Evolutionary conservation across 805 yeast species (phyloP).

Genomic region (Saturnispora bothae): DNA sequence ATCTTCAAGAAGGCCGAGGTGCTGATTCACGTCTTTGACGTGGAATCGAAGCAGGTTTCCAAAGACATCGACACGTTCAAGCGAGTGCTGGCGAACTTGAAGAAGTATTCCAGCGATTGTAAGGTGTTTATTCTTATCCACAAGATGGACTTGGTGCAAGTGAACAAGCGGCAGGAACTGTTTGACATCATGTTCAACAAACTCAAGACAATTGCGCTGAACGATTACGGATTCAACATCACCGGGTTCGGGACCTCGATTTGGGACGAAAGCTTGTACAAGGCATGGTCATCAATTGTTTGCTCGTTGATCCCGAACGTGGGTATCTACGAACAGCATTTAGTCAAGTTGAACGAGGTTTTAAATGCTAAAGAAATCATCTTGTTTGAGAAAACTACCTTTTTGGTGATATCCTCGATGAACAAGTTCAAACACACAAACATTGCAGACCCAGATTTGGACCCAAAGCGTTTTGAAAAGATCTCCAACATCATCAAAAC

Average conservation of each 20-base stretch:
- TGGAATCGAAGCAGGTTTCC: conserved; percentile 80
- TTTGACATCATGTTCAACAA: conserved; percentile 78
- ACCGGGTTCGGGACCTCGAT: conserved; percentile 91
- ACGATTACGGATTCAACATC: conserved; percentile 52
- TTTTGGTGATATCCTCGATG: conserved; percentile 63
- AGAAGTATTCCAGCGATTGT: conserved; percentile 80
- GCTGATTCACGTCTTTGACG: conserved; percentile 91
- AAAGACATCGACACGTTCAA: conserved; percentile 90
- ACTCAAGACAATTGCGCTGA: conserved; percentile 55
- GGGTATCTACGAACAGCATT: conserved; percentile 62
- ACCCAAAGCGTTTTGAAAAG: conserved; percentile 90
- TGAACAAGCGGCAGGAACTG: conserved; percentile 74
- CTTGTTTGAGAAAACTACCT: conserved; percentile 87
- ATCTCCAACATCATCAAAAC: conserved; percentile 90
- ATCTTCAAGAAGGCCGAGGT: conserved; percentile 95
- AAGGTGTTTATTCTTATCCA: conserved; percentile 86
- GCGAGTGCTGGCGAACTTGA: conserved; percentile 69
- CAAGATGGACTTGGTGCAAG: conserved; percentile 91
- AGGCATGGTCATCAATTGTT: conserved; percentile 95
- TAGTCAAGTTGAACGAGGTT: conserved; percentile 60
- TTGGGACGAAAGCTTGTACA: conserved; percentile 93
- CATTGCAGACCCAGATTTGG: conserved; percentile 30
- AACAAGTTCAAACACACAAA: conserved; percentile 21
- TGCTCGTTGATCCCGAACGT: conserved; percentile 93
- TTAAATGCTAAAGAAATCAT: conserved; percentile 84